Percentiles rank a stretch among this genome's conserved stretches.
Evolutionary conservation across 2,329 filamentous ascomycete genomes (phyloP).

Genomic region (Fusarium coicis): DNA sequence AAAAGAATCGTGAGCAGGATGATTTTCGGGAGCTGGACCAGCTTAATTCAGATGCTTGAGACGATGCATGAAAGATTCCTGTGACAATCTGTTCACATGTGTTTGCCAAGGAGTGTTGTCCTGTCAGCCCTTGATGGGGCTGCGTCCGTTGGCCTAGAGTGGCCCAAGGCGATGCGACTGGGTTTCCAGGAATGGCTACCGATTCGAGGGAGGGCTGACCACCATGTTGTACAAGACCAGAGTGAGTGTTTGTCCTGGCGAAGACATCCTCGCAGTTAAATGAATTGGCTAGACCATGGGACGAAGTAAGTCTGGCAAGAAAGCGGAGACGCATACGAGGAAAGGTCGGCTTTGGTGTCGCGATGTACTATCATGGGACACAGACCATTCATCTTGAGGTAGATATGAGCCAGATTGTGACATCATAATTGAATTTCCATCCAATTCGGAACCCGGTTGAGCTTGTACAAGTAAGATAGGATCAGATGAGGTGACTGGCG

Average conservation of each 20-base stretch:
- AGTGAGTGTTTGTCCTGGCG: not conserved
- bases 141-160: not conserved
- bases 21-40: not conserved
- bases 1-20: slow-evolving; percentile 18
- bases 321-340: not conserved
- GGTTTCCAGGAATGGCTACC: not conserved
- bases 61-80: not conserved
- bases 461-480: not conserved
- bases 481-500: not conserved
- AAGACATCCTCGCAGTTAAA: not conserved
- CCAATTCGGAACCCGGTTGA: not conserved
- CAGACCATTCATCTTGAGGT: not conserved
- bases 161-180: not conserved
- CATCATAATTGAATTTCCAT: not conserved
- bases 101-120: not conserved
- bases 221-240: not conserved
- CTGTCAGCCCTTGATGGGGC: not conserved
- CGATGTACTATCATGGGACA: not conserved
- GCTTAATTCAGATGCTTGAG: not conserved
- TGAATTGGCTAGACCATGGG: slow-evolving; percentile 12
- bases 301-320: slow-evolving; percentile 6
- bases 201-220: not conserved
- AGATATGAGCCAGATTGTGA: not conserved
- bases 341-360: not conserved
- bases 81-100: not conserved